Evolutionary conservation across 2,329 filamentous ascomycete species (phyloP), one percentile per base, ranked within the genome.

Genomic region (Aspergillus pseudotamarii): DNA sequence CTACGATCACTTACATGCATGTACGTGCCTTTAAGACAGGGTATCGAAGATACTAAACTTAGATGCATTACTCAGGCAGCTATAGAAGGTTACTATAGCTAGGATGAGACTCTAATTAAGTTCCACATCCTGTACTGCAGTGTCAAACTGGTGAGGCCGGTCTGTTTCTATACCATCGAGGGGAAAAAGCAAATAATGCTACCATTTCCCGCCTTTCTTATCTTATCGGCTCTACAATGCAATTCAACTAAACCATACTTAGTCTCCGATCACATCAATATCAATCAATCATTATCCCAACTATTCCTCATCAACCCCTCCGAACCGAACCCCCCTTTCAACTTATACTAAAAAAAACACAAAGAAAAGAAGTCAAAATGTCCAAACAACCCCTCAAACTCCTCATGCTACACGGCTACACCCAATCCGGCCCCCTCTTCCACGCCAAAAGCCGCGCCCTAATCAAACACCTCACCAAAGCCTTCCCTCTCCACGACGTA

Each of bases 381-480:
- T 23, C 36, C 16, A 59, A 64, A 57, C 70, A 73, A 50, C 75
- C 78, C 9, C 75, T 83, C 60, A 92, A 89, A 77, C 89, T 94
- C 66, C 82, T 94, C 51, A 92, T 93, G 90, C 84, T 94, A 32
- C 91, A 94, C 72, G 91, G 94, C 78, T 97, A 89, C 85, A 97
- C 94, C 9, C 94, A 98, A 83, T 96, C 92, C 32, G 93, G 94
- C 4, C 79, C 89, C 4, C 83, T 93, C 66, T 97, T 97, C 86
- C 90, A 88, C 75, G 87, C 90, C 77, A 97, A 97, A 82, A 96
- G 92, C 53, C 91, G 93, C 76, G 92, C 92, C 12, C 83, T 97
- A 1, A 88, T 93, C 71, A 97, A 97, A 78, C 83, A 89, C 59
- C 85, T 97, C 62, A 78, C 83, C 64, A 97, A 96, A 74, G 81